Base-by-base conservation (phyloP, 1,139 yeast genomes). In the Eremothecium cymbalariae region DNA sequence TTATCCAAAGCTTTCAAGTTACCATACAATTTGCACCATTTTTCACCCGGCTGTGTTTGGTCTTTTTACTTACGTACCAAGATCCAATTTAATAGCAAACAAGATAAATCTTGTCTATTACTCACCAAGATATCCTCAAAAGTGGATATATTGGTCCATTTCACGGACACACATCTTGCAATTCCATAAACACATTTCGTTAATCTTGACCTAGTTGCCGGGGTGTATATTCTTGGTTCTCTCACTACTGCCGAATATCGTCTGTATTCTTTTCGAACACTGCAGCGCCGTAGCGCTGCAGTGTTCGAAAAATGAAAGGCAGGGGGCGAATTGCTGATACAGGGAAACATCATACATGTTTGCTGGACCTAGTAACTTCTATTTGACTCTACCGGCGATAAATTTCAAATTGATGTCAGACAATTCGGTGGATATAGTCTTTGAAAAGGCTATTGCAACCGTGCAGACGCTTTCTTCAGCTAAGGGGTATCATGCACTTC, bases 71-170 rank as follows among this genome's bases (percentile, higher is more conserved):
- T 55, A 76, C 57, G 67, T 80, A 77, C 70, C 72, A 70, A 77
- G 83, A 74, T 79, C 93, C 95, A 81, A 84, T 85, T 85, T 82
- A 75, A 83, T 84, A 65, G 94, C 94, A 83, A 85, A 83, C 95
- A 65, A 85, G 90, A 85, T 67, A 46, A 57, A 72, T 41, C 51
- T 18, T 57, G 83, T 76, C 69, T 58, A 62, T 65, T 79, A 80
- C 88, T 79, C 88, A 79, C 83, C 88, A 61, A 68, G 65, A 58
- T 66, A 64, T 43, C 47, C 65, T 33, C 9, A 40, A 23, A 38
- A 36, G 41, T 69, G 70, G 62, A 50, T 62, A 59, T 60, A 57
- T 63, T 59, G 85, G 81, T 77, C 86, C 86, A 73, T 74, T 74
- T 75, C 78, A 70, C 47, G 47, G 60, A 57, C 72, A 57, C 32